These are phyloP conservation scores for Periconia macrospinosa DNA, from an alignment of 2,329 filamentous ascomycete species.

Conservation along the genomic window DNA sequence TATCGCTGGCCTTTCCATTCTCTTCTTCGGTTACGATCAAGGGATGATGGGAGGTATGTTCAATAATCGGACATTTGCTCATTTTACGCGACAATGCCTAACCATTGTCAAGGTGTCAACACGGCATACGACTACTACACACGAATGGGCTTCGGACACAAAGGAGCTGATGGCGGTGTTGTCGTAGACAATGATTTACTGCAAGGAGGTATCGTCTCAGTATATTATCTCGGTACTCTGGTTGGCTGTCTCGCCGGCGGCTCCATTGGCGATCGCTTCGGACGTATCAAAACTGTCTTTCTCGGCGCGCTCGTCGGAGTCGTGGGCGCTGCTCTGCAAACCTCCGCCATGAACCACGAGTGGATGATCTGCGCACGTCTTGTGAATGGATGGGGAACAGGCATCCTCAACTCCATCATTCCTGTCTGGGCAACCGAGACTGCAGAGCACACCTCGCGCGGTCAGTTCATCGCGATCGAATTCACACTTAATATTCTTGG, in stretches of 20 bases:
- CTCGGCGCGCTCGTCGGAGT: constrained; percentile 26
- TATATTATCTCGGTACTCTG: constrained; percentile 35
- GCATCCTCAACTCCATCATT: constrained; percentile 70
- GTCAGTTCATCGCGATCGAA: constrained; percentile 70
- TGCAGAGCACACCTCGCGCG: constrained; percentile 67
- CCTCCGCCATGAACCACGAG: constrained; percentile 64
- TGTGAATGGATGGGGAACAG: constrained; percentile 68
- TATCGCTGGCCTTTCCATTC: constrained; percentile 32
- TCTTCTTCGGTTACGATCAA: constrained; percentile 39
- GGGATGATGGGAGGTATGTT: constrained; percentile 35
- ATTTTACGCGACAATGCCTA: not conserved
- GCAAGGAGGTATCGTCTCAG: constrained; percentile 37
- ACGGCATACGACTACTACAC: constrained; percentile 35
- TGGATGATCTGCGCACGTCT: constrained; percentile 61
- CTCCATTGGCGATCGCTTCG: constrained; percentile 26
- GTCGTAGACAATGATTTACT: constrained; percentile 28
- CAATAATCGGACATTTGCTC: not conserved
- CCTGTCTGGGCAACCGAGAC: constrained; percentile 74
- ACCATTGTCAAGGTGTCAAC: constrained; percentile 19
- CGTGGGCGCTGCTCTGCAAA: constrained; percentile 64
- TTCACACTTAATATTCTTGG: constrained; percentile 75
- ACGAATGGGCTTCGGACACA: constrained; percentile 33
- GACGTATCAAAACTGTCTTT: constrained; percentile 32
- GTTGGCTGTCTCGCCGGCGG: constrained; percentile 29
- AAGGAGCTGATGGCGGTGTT: constrained; percentile 22